Conservation (phyloP, 2,329 filamentous ascomycete species). For the Beauveria asiatica region DNA sequence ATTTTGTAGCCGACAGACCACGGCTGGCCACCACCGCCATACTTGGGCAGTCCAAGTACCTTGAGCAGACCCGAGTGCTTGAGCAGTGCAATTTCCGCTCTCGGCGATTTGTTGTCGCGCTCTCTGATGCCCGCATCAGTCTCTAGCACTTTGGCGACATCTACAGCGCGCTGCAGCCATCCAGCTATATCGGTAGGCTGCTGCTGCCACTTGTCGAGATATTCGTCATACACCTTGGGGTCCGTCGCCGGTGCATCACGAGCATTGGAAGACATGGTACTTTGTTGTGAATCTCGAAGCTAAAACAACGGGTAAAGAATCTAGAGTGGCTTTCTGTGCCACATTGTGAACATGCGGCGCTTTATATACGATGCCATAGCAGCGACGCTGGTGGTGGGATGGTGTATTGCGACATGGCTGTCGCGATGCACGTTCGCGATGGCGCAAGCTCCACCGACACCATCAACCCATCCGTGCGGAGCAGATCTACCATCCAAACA, state of each 20-base stretch:
- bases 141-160: conserved; percentile 28
- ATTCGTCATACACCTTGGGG: conserved; percentile 29
- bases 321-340: background rate
- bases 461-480: too few relatives aligned
- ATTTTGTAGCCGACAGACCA: conserved; percentile 46
- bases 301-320: background rate
- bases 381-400: too few relatives aligned
- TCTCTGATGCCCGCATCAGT: conserved; percentile 27
- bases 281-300: background rate
- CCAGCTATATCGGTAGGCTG: conserved; percentile 22
- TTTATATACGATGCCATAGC: background rate
- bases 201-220: conserved; percentile 25
- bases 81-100: conserved; percentile 30
- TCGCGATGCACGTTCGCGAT: conserved; percentile 2
- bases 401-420: conserved; percentile 4
- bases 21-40: conserved; percentile 35
- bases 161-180: conserved; percentile 32
- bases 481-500: background rate
- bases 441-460: background rate
- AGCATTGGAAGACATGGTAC: conserved; percentile 13
- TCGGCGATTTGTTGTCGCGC: conserved; percentile 30
- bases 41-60: conserved; percentile 29
- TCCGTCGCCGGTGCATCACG: conserved; percentile 19
- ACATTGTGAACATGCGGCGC: background rate
- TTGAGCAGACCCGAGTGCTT: conserved; percentile 34